phyloP scores from a whole-genome alignment of 208 protist genomes.

The Angomonas ambiguus region DNA sequence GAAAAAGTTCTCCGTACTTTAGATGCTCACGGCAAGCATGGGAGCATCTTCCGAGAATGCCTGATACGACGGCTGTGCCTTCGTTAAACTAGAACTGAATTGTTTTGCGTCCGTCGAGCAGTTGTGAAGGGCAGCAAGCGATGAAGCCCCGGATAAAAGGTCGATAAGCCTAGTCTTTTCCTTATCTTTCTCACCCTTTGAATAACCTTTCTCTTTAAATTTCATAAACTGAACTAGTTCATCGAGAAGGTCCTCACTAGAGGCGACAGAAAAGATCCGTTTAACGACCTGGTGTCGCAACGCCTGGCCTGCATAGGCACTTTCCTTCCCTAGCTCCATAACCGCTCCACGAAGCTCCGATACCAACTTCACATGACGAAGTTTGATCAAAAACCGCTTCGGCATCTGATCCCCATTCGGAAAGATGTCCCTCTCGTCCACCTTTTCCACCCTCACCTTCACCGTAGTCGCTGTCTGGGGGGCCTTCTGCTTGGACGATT shows the following conservation, averaged over 20 bases:
- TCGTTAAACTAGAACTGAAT: slow-evolving; percentile 32
- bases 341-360: slow-evolving; percentile 47
- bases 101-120: slow-evolving; percentile 24
- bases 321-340: slow-evolving; percentile 21
- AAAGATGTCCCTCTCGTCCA: neutral
- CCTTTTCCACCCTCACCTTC: slow-evolving; percentile 27
- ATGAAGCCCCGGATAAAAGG: slow-evolving; percentile 33
- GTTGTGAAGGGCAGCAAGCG: slow-evolving; percentile 54
- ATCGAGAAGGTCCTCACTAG: slow-evolving; percentile 48
- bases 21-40: slow-evolving; percentile 30
- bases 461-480: slow-evolving; percentile 23
- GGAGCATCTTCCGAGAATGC: slow-evolving; percentile 25
- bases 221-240: slow-evolving; percentile 43
- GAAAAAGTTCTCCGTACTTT: too few relatives aligned
- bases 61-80: slow-evolving; percentile 22
- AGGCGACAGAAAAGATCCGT: slow-evolving; percentile 42
- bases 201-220: slow-evolving; percentile 28
- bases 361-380: slow-evolving; percentile 47
- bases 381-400: slow-evolving; percentile 33
- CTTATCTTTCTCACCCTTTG: slow-evolving; percentile 27
- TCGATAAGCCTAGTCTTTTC: slow-evolving; percentile 12
- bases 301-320: slow-evolving; percentile 28
- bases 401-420: slow-evolving; percentile 40
- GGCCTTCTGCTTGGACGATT: slow-evolving; percentile 19
- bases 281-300: slow-evolving; percentile 56